Evolutionary conservation across 768 basidiomycete genomes (phyloP).

Genomic region (Lactifluus subvellereus): DNA sequence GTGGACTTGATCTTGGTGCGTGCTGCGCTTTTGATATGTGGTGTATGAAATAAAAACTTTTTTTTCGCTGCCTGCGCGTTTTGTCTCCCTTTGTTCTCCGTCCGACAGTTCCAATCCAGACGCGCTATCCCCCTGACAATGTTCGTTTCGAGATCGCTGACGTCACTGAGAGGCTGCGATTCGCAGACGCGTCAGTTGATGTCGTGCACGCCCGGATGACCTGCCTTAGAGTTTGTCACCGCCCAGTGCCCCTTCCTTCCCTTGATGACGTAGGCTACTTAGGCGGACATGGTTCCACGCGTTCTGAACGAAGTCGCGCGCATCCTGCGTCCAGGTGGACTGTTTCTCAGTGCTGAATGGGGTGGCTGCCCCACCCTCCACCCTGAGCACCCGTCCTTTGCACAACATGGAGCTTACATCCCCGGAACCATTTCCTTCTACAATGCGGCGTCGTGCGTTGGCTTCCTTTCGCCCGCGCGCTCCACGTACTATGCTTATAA

Average conservation of each 20-base stretch:
- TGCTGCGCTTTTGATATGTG: constrained; percentile 17
- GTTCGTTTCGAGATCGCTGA: constrained; percentile 65
- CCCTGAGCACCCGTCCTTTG: constrained; percentile 14
- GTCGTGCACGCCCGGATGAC: constrained; percentile 59
- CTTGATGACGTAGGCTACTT: constrained; percentile 22
- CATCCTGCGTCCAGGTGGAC: constrained; percentile 62
- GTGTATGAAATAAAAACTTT: not conserved
- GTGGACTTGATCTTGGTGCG: constrained; percentile 74
- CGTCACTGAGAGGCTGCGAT: constrained; percentile 45
- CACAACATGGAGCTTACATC: not conserved
- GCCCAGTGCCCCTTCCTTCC: not conserved
- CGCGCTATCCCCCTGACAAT: constrained; percentile 53
- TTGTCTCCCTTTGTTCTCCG: not conserved
- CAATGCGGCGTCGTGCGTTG: constrained; percentile 7
- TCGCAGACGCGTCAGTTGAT: constrained; percentile 52
- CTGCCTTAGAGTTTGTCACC: constrained; percentile 52
- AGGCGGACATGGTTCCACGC: constrained; percentile 52
- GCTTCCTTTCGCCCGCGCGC: not conserved
- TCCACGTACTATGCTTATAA: not conserved
- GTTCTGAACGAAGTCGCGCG: constrained; percentile 56
- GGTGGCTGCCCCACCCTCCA: constrained; percentile 34
- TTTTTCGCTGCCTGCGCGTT: not conserved
- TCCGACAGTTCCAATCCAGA: constrained; percentile 63
- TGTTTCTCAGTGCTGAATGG: constrained; percentile 65
- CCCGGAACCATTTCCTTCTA: constrained; percentile 15